These are phyloP conservation scores for Gnaphalium uliginosum DNA, from an alignment of 129 eudicot genomes.

Conservation along the genomic window DNA sequence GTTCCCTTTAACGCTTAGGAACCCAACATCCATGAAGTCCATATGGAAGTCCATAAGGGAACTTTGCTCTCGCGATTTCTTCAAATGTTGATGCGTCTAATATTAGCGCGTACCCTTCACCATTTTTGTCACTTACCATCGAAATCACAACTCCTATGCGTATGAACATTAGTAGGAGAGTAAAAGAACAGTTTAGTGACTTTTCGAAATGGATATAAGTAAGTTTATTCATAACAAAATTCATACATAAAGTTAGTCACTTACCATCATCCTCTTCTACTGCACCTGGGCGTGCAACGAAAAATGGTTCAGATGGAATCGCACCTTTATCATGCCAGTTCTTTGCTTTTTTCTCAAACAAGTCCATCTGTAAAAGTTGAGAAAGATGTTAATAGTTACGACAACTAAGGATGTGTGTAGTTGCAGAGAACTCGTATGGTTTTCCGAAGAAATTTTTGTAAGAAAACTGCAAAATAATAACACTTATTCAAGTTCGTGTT, in stretches of 20 bases:
- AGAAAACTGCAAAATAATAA: no score
- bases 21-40: constrained; percentile 99
- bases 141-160: constrained; percentile 85
- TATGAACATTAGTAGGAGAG: neutral
- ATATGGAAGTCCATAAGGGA: constrained; percentile 97
- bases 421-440: no score
- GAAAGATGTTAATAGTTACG: neutral
- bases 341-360: constrained; percentile 71
- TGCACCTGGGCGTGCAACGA: constrained; percentile 90
- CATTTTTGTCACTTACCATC: constrained; percentile 77
- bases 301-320: constrained; percentile 91
- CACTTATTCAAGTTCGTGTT: no score
- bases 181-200: neutral
- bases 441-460: no score
- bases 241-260: neutral
- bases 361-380: constrained; percentile 59
- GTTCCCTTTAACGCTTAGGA: constrained; percentile 46
- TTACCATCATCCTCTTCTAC: constrained; percentile 91
- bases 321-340: constrained; percentile 84
- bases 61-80: constrained; percentile 97
- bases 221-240: neutral
- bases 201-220: neutral
- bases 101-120: constrained; percentile 80
- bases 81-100: constrained; percentile 76
- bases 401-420: neutral